Conservation (phyloP, 2,329 filamentous ascomycete species). For the Fusarium humuli region DNA sequence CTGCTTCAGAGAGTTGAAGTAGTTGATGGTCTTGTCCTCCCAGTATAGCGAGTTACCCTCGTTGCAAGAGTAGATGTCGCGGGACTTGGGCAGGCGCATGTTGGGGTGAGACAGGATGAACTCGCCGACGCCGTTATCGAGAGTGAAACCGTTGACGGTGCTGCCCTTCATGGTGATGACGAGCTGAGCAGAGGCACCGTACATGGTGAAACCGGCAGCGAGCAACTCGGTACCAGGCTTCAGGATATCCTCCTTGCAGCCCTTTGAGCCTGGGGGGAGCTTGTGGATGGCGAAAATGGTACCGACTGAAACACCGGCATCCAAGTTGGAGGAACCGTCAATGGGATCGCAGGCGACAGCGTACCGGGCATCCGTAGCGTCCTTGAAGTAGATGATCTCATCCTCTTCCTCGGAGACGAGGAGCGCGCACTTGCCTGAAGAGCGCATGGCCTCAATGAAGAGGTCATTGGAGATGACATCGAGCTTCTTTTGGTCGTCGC, state of each 20-base stretch:
- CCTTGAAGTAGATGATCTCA: slow-evolving; percentile 86
- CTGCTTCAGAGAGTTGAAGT: slow-evolving; percentile 90
- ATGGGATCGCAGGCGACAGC: slow-evolving; percentile 98
- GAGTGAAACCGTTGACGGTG: slow-evolving; percentile 94
- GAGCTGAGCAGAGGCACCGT: slow-evolving; percentile 94
- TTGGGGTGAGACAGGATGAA: slow-evolving; percentile 98
- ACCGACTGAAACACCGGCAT: slow-evolving; percentile 96
- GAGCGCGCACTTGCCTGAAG: slow-evolving; percentile 88
- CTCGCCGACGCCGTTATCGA: slow-evolving; percentile 96
- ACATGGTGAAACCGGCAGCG: slow-evolving; percentile 99
- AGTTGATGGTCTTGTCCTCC: slow-evolving; percentile 86
- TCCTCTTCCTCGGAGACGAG: slow-evolving; percentile 99
- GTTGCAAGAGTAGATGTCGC: slow-evolving; percentile 96
- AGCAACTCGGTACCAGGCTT: slow-evolving; percentile 91
- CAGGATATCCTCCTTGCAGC: slow-evolving; percentile 86
- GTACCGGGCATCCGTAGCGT: slow-evolving; percentile 82
- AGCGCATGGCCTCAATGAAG: slow-evolving; percentile 95
- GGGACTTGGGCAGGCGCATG: slow-evolving; percentile 85
- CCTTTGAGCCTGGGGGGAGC: slow-evolving; percentile 79
- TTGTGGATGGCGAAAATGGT: slow-evolving; percentile 97
- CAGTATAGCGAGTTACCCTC: slow-evolving; percentile 98
- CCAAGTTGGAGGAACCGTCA: slow-evolving; percentile 96
- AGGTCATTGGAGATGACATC: slow-evolving; percentile 99
- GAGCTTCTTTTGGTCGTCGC: slow-evolving; percentile 99
- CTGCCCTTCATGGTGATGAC: slow-evolving; percentile 97